Conservation (phyloP, 352 stramenopile genomes). For the Elongisporangium senticosum region DNA sequence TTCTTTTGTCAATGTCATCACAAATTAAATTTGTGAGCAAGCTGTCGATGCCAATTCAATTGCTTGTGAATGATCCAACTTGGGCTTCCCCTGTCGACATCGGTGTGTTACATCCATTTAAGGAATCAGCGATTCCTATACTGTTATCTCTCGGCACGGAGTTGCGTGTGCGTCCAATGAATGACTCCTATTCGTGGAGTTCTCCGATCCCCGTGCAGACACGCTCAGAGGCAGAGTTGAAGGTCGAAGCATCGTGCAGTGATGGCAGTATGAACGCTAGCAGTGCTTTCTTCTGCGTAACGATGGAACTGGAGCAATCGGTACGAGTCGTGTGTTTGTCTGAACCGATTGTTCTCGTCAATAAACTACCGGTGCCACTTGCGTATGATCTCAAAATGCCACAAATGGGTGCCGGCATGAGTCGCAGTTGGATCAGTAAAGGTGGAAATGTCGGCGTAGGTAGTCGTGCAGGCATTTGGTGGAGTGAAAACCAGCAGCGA, state of each 20-base stretch:
- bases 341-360: slow-evolving; percentile 71
- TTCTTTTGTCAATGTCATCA: slow-evolving; percentile 73
- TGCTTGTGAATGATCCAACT: slow-evolving; percentile 78
- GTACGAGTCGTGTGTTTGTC: slow-evolving; percentile 55
- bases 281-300: slow-evolving; percentile 64
- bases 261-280: slow-evolving; percentile 13
- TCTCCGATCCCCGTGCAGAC: slow-evolving; percentile 76
- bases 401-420: slow-evolving; percentile 17
- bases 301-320: slow-evolving; percentile 59
- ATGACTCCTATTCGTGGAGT: slow-evolving; percentile 56
- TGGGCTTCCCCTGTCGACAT: slow-evolving; percentile 73
- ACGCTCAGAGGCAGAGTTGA: slow-evolving; percentile 43
- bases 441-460: slow-evolving; percentile 44
- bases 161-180: slow-evolving; percentile 53
- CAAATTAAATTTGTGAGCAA: slow-evolving; percentile 73
- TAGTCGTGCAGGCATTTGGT: slow-evolving; percentile 69
- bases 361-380: slow-evolving; percentile 72
- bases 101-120: slow-evolving; percentile 42
- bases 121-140: slow-evolving; percentile 66
- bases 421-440: slow-evolving; percentile 19
- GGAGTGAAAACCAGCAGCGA: slow-evolving; percentile 53
- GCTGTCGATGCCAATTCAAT: slow-evolving; percentile 57
- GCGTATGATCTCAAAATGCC: slow-evolving; percentile 47
- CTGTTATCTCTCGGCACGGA: slow-evolving; percentile 63
- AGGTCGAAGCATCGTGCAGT: slow-evolving; percentile 46